phyloP scores from a whole-genome alignment of 2,329 filamentous ascomycete genomes.

The Fusarium neocosmosporiellum region DNA sequence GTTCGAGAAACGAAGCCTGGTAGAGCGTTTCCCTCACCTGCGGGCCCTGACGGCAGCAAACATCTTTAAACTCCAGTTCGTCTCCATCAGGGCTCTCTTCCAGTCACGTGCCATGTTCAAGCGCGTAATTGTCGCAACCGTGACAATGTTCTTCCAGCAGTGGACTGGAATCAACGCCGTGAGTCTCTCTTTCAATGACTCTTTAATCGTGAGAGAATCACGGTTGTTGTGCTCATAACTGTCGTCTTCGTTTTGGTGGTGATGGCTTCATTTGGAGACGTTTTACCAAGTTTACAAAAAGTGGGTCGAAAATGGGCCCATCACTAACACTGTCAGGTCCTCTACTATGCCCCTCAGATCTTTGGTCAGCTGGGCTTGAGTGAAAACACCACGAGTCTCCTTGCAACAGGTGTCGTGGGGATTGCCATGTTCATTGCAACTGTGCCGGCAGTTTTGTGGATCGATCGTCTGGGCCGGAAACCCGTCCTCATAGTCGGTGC shows the following conservation, averaged over 20 bases:
- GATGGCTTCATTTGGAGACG: too few species aligned
- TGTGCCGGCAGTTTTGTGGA: conserved; percentile 73
- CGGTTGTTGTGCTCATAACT: too few species aligned
- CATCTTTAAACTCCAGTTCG: conserved; percentile 75
- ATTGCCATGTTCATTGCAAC: conserved; percentile 77
- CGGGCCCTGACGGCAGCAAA: conserved; percentile 70
- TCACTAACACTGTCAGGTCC: conserved; percentile 33
- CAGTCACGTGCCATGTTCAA: conserved; percentile 73
- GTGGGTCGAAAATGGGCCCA: too few species aligned
- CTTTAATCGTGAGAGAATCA: too few species aligned
- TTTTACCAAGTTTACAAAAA: too few species aligned
- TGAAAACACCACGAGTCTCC: conserved; percentile 62
- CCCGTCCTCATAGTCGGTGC: conserved; percentile 72
- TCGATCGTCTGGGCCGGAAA: conserved; percentile 73
- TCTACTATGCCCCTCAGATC: conserved; percentile 78
- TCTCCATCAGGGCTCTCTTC: conserved; percentile 74
- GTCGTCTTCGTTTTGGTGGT: too few species aligned
- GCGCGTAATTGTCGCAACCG: conserved; percentile 71
- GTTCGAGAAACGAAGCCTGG: conserved; percentile 78
- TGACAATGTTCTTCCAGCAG: conserved; percentile 71
- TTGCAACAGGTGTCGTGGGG: conserved; percentile 78
- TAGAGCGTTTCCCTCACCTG: conserved; percentile 75
- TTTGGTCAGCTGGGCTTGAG: conserved; percentile 73
- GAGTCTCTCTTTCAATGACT: not conserved
- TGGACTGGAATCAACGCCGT: conserved; percentile 65